Evolutionary conservation across 2,329 filamentous ascomycete species (phyloP).

Genomic region (Penicillium sp.): DNA sequence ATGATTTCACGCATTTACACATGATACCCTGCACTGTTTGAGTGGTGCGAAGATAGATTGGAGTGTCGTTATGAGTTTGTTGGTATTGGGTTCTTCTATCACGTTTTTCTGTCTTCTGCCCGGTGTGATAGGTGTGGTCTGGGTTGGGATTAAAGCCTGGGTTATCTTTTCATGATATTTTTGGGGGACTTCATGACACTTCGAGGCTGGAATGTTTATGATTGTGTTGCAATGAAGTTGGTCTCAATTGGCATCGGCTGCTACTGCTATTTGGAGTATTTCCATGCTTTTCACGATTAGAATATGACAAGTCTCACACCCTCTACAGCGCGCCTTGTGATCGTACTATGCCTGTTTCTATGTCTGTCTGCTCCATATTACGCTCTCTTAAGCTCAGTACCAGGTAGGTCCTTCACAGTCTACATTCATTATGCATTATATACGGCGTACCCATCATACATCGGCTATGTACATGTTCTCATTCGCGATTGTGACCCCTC

Average conservation of each 20-base stretch:
- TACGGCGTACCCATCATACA: no score
- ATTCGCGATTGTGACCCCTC: no score
- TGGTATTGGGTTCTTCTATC: neutral
- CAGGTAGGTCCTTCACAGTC: no score
- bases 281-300: neutral
- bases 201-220: neutral
- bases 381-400: no score
- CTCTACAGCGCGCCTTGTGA: neutral
- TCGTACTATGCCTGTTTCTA: neutral
- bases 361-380: no score
- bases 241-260: neutral
- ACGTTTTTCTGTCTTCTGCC: neutral
- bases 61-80: slow-evolving; percentile 11
- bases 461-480: no score
- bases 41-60: slow-evolving; percentile 9
- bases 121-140: neutral
- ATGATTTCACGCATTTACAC: slow-evolving; percentile 15
- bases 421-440: no score
- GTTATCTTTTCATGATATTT: neutral
- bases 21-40: slow-evolving; percentile 22
- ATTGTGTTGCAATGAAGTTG: neutral
- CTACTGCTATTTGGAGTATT: neutral
- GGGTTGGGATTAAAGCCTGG: no score
- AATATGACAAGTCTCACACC: neutral
- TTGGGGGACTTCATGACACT: neutral